Percentiles rank a stretch among this genome's conserved stretches.
Conservation (phyloP, 257 asterid species). For the Solanum pinnatisectum region DNA sequence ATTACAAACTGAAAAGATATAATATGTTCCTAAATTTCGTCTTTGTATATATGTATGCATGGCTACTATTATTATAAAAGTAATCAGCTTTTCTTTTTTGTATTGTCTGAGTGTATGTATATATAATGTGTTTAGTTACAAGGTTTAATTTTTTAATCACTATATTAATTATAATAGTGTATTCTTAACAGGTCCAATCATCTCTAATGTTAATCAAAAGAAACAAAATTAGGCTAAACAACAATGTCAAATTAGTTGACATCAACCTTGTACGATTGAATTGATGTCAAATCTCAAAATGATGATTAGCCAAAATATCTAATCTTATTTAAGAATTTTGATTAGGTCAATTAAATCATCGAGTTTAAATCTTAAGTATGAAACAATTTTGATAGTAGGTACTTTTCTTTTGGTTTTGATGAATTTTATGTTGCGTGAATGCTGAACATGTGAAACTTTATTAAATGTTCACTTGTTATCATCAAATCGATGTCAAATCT, state of each 20-base stretch:
- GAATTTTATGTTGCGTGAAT: too few relatives aligned
- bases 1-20: not conserved
- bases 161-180: not conserved
- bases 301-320: not conserved
- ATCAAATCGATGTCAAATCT: not conserved
- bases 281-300: not conserved
- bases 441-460: not conserved
- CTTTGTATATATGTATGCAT: not conserved
- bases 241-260: not conserved
- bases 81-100: not conserved
- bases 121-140: not conserved
- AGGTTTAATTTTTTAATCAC: not conserved
- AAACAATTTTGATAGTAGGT: not conserved
- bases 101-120: not conserved
- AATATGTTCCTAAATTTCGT: not conserved
- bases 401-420: too few relatives aligned
- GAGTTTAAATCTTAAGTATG: not conserved
- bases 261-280: not conserved
- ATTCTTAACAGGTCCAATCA: not conserved
- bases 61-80: not conserved
- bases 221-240: not conserved
- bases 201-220: not conserved
- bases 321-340: not conserved
- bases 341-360: not conserved
- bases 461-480: not conserved